Conservation (phyloP, 768 basidiomycete genomes). For the Daedaleopsis nitida region DNA sequence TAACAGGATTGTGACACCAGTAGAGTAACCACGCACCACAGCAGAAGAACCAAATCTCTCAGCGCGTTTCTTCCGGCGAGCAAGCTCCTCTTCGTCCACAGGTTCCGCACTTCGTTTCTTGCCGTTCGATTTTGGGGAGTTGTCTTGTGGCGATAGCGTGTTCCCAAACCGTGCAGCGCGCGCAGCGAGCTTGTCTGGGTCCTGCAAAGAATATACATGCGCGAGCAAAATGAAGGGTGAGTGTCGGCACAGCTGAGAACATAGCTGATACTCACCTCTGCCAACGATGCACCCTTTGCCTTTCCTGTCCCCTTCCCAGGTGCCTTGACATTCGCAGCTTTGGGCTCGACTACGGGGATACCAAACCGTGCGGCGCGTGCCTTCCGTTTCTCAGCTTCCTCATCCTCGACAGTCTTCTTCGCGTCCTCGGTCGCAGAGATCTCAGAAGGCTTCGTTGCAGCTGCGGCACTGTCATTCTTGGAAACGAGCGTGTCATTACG, state of each 20-base stretch:
- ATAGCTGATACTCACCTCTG: too few species aligned
- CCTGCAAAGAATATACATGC: slow-evolving; percentile 33
- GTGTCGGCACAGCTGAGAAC: not conserved
- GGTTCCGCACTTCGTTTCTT: slow-evolving; percentile 38
- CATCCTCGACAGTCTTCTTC: slow-evolving; percentile 35
- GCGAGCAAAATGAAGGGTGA: not conserved
- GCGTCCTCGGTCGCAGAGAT: not conserved
- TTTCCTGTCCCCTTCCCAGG: not conserved
- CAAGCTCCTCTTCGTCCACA: slow-evolving; percentile 59
- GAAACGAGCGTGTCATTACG: not conserved
- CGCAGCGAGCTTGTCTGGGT: slow-evolving; percentile 48
- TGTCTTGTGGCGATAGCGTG: not conserved
- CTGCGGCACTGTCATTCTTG: not conserved
- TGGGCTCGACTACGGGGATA: slow-evolving; percentile 57
- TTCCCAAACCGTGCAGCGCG: slow-evolving; percentile 61
- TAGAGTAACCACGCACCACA: slow-evolving; percentile 5
- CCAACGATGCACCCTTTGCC: too few species aligned
- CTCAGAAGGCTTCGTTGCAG: not conserved
- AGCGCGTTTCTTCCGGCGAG: slow-evolving; percentile 60
- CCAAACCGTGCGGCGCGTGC: slow-evolving; percentile 72
- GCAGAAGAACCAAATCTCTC: slow-evolving; percentile 55
- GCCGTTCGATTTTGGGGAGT: slow-evolving; percentile 6
- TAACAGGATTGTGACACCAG: not conserved
- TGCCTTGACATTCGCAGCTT: slow-evolving; percentile 24
- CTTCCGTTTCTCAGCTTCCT: slow-evolving; percentile 58